phyloP scores from a whole-genome alignment of 306 rosid species.

The Corylus avellana region DNA sequence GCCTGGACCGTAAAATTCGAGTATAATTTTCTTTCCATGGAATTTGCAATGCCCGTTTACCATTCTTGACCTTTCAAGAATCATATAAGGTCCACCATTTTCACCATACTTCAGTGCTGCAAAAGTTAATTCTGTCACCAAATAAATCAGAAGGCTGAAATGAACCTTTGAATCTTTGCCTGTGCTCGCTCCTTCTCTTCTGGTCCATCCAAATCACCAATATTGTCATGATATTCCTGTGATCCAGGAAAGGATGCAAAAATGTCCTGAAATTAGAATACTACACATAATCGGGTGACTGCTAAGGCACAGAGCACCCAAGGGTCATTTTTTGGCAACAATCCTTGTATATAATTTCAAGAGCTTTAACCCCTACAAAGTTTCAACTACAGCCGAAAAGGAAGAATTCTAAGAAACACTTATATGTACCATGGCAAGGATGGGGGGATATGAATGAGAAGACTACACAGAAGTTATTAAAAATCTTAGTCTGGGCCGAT shows the following conservation, averaged over 20 bases:
- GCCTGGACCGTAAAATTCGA: neutral
- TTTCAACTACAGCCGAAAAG: slow-evolving; percentile 1
- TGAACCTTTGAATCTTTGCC: slow-evolving; percentile 78
- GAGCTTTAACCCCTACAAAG: neutral
- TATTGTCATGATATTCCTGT: slow-evolving; percentile 88
- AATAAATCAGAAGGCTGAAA: slow-evolving; percentile 53
- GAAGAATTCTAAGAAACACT: neutral
- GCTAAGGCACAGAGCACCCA: neutral
- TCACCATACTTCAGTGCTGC: too few species aligned
- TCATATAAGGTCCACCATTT: neutral
- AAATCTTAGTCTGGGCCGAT: neutral
- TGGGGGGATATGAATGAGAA: neutral
- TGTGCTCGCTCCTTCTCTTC: slow-evolving; percentile 91
- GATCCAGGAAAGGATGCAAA: slow-evolving; percentile 14
- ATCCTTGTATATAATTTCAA: neutral
- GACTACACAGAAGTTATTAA: neutral
- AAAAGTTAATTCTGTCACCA: neutral
- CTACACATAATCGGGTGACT: neutral
- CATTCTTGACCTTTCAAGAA: neutral
- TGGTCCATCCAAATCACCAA: slow-evolving; percentile 90
- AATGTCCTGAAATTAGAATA: neutral
- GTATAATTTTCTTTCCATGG: neutral
- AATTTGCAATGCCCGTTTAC: neutral
- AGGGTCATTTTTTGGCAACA: neutral
- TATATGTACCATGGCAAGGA: neutral